Base-by-base conservation (phyloP, 306 rosid genomes). In the Acacia melanoxylon region DNA sequence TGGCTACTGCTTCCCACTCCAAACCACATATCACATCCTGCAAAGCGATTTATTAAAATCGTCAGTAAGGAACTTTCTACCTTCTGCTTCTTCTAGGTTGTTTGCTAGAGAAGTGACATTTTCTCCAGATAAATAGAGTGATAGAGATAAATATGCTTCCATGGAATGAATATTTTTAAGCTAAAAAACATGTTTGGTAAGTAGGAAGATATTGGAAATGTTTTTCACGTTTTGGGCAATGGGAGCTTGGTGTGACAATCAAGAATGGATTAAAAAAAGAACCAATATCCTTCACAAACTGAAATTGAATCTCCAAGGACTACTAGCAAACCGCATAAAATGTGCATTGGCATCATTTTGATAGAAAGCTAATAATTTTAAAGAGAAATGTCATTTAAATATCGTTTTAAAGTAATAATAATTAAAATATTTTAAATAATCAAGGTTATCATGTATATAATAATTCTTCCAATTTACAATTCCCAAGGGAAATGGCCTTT, bases 1-100 rank as follows among this genome's bases (percentile, higher is more conserved):
- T 88, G 77, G 93, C 94, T 24, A 95, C 85, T 40, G 99, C 89
- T 87, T 95, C 99, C 99, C 99, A 93, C 82, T 93, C 99, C 87
- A 95, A 83, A 81, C 94, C 84, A 79, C 95, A 93, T 74, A 93
- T 91, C 77, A 95, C 92, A 77, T 95, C 97, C 98, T 95, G 94
- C 82, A 67, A 51, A 80, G 72, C 82, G 75, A 77, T 81, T 65
- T 11, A 78, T 48, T 24, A 69, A 67, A 74, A 58, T 61, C 85
- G 58, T 68, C 72, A 88, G 52, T 63, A 80, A 46, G 22, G 24
- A 69, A 54, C n/a, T 29, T 77, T 20, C 24, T n/a, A 78, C 35
- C 20, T 56, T n/a, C 24, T 20, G 62, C 62, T 20, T 56, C 62
- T 56, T n/a, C 62, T 52, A 52, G 61, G 61, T 22, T 20, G 22